Percentiles rank a stretch among this genome's conserved stretches.
phyloP scores from a whole-genome alignment of 164 flowering plant species.

The Vitis rotundifolia region DNA sequence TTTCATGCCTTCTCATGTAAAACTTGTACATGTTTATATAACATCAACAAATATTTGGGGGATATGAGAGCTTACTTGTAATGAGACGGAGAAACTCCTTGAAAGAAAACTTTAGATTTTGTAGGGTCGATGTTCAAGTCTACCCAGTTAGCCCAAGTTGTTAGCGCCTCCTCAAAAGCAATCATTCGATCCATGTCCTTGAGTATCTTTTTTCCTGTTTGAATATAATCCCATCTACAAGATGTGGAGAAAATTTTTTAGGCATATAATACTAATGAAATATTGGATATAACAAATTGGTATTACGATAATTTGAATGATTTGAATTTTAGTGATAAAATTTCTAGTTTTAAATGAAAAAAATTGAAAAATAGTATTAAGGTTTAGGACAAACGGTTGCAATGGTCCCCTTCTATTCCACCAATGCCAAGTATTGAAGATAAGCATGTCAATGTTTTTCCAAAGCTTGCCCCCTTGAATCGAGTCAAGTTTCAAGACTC shows the following conservation, averaged over 20 bases:
- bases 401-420: conserved; percentile 55
- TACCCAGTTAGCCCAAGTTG: conserved; percentile 67
- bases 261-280: background rate
- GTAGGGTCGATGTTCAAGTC: conserved; percentile 44
- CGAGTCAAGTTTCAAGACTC: conserved; percentile 52
- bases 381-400: conserved; percentile 39
- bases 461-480: conserved; percentile 47
- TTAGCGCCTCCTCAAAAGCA: conserved; percentile 41
- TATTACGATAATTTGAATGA: no score
- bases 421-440: conserved; percentile 75
- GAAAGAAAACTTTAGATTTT: conserved; percentile 45
- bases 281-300: no score
- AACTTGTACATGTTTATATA: background rate
- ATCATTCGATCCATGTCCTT: conserved; percentile 46
- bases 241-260: background rate
- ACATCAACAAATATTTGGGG: background rate
- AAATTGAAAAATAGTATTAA: no score
- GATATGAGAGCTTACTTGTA: conserved; percentile 29
- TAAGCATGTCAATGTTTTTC: conserved; percentile 44
- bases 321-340: no score
- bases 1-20: no score
- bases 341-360: no score
- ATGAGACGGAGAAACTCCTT: conserved; percentile 65
- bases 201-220: conserved; percentile 20
- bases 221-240: conserved; percentile 55